Base-by-base conservation (phyloP, 176 grass and related monocot species). In the Triticum turgidum region DNA sequence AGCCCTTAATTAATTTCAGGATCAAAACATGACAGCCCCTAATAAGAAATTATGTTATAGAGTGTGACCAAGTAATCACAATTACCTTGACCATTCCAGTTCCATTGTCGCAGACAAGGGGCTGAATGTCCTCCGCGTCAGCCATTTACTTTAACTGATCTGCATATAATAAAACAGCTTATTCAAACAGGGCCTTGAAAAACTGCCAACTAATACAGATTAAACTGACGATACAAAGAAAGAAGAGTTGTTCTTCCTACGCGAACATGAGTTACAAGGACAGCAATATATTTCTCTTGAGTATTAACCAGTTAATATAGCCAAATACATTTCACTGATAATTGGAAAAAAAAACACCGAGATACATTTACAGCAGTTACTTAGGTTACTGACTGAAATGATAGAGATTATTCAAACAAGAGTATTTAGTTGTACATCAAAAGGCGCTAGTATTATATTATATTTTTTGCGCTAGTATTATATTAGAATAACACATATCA, bases 11-110 rank as follows among this genome's bases (percentile, higher is more conserved):
- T 25, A 56, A 65, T 64, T 70, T 9, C 15, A 69, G n/a, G 62
- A 81, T 79, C 2, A 52, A 81, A 70, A n/a, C 34, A 42, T n/a
- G 47, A 45, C 25, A 83, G 10, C 0, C 24, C 15, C 14, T 32
- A 20, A 14, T 5, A 8, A 79, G 17, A 72, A 41, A 21, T 17
- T 84, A 38, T 30, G 65, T 38, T 27, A 42, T 11, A 84, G 25
- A 81, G 22, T 41, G 18, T 5, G 42, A 82, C 11, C 49, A 83
- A 38, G 22, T 14, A 2, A 56, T 65, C 22, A 64, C 37, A 78
- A 52, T 90, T 92, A 97, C 94, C 92, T 97, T 97, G 58, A 97
- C 94, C 92, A 97, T 97, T 68, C 94, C 94, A 0, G 92, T 97
- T 87, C 94, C 92, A 89, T 97, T 97, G 88, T 97, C 94, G 4